Conservation (phyloP, 2,329 filamentous ascomycete species). For the Rasamsonia emersonii region DNA sequence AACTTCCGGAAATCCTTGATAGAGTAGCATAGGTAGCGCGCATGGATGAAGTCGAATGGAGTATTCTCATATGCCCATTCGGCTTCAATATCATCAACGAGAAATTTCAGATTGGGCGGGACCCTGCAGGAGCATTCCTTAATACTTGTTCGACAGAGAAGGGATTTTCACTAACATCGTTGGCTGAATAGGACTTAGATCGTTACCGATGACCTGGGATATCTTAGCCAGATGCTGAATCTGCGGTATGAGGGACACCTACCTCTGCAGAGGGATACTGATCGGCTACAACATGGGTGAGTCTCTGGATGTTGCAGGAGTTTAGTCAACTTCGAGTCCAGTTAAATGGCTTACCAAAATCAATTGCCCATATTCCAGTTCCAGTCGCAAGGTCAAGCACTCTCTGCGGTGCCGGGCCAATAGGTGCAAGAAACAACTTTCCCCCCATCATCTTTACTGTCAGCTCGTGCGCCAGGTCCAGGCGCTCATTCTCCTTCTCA, state of each 20-base stretch:
- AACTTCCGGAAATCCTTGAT: conserved; percentile 49
- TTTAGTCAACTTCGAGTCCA: background rate
- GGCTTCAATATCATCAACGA: conserved; percentile 51
- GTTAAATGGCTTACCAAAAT: conserved; percentile 5
- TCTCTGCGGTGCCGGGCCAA: conserved; percentile 4
- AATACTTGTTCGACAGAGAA: background rate
- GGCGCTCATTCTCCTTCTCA: conserved; percentile 8
- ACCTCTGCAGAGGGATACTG: background rate
- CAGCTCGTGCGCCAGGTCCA: conserved; percentile 11
- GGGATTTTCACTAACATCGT: background rate
- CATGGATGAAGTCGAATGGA: conserved; percentile 52
- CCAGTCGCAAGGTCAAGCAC: conserved; percentile 11
- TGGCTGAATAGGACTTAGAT: conserved; percentile 9
- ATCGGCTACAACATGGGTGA: background rate
- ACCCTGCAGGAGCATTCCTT: too few species aligned
- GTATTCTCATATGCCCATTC: conserved; percentile 45
- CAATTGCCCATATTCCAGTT: conserved; percentile 10
- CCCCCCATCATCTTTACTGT: conserved; percentile 5
- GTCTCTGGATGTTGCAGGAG: background rate
- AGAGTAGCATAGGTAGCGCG: conserved; percentile 48
- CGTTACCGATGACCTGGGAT: conserved; percentile 10
- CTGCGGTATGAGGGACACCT: too few species aligned
- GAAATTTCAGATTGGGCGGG: conserved; percentile 48
- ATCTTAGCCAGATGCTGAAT: too few species aligned
- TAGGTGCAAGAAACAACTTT: conserved; percentile 8